phyloP scores from a whole-genome alignment of 345 rosid genomes.

The Eucalyptus microcorys region DNA sequence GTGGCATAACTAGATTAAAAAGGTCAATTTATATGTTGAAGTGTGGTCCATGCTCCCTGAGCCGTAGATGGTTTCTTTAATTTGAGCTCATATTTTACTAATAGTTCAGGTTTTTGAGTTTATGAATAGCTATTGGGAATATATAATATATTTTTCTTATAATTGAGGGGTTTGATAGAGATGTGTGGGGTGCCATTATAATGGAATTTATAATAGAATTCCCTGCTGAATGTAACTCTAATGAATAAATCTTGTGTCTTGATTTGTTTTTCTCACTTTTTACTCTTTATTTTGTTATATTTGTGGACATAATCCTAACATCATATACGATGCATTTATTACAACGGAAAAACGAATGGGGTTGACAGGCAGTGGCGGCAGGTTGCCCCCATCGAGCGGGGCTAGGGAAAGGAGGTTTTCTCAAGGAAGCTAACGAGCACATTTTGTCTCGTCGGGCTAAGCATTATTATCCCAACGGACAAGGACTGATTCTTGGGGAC shows the following conservation, averaged over 20 bases:
- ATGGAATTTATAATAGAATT: too few species aligned
- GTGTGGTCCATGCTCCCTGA: too few species aligned
- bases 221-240: too few species aligned
- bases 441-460: background rate
- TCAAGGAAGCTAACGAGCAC: background rate
- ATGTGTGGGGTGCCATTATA: too few species aligned
- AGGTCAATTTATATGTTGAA: background rate
- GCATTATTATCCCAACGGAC: background rate
- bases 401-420: background rate
- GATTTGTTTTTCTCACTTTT: too few species aligned
- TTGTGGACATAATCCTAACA: too few species aligned
- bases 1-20: background rate
- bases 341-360: background rate
- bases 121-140: too few species aligned
- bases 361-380: background rate
- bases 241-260: too few species aligned
- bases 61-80: rapidly evolving
- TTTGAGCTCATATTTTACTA: too few species aligned
- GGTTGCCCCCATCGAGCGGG: background rate
- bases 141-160: too few species aligned
- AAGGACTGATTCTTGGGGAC: background rate
- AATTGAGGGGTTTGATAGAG: too few species aligned
- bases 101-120: rapidly evolving
- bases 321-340: background rate
- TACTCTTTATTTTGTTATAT: rapidly evolving